Percentiles rank a stretch among this genome's conserved stretches.
phyloP scores from a whole-genome alignment of 1,284 basidiomycete genomes.

The Chalciporus sp. region DNA sequence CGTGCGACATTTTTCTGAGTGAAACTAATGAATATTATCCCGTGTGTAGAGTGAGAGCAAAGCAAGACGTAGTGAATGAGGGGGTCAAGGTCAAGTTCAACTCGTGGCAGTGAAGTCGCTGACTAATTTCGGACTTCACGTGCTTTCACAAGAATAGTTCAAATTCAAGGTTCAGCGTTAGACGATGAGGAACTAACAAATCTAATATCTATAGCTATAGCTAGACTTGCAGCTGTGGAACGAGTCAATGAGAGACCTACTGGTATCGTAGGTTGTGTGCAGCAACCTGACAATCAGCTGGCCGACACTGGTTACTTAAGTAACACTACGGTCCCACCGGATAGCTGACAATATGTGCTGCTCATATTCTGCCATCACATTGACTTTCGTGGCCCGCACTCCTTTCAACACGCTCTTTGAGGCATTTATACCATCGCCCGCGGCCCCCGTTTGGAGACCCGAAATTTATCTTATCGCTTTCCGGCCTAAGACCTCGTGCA shows the following conservation, averaged over 20 bases:
- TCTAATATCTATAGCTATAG: too few species aligned
- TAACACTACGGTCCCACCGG: too few species aligned
- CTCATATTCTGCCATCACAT: not conserved
- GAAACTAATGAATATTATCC: constrained; percentile 10
- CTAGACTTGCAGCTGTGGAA: too few species aligned
- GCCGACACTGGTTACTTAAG: too few species aligned
- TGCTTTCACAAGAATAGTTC: too few species aligned
- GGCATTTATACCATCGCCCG: constrained; percentile 2
- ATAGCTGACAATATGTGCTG: not conserved
- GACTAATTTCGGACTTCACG: constrained; percentile 26
- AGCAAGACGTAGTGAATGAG: constrained; percentile 17
- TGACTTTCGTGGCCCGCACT: constrained; percentile 1
- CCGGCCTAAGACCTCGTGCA: constrained; percentile 2
- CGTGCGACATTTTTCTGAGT: constrained; percentile 58
- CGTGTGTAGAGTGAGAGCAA: constrained; percentile 13
- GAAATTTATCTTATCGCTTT: constrained; percentile 2
- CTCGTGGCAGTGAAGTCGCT: constrained; percentile 31
- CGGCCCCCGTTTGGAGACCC: not conserved
- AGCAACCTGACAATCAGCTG: too few species aligned
- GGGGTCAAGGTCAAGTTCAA: constrained; percentile 24
- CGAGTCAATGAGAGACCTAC: too few species aligned
- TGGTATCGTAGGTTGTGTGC: too few species aligned
- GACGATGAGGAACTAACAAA: too few species aligned
- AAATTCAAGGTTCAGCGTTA: too few species aligned
- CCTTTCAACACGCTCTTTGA: not conserved